Base-by-base conservation (phyloP, 441 rosid species). In the Croton laevigatus region DNA sequence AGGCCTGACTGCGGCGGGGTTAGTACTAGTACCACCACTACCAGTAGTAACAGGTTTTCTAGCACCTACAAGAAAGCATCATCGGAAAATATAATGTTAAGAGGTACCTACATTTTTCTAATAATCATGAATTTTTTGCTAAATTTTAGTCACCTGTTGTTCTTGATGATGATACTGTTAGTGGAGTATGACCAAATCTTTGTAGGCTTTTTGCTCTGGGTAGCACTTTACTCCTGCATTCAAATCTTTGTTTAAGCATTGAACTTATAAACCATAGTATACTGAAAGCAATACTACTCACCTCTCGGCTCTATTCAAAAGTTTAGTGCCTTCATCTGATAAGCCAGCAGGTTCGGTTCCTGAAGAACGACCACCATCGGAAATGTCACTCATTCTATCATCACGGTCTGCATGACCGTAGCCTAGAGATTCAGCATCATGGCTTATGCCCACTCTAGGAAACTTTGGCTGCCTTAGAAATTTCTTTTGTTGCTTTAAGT, bases 261-360 rank as follows among this genome's bases (percentile, higher is more conserved):
- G 9, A 36, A 37, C 9, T 27, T 32, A 12, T 4, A 27, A 27
- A 27, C 32, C 32, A 1, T 27, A 27, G 32, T 27, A 27, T 2
- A 1, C 32, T 27, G 32, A 27, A 27, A 27, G 32, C 32, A 27
- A 27, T 27, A 27, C 32, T 27, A 27, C 32, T 70, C 40, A 83
- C 83, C 23, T 81, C 59, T 71, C 76, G 59, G 64, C 66, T 74
- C 68, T 71, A 17, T 73, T 59, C 1, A 68, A 44, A 22, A 3
- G 51, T 61, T 63, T 82, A 38, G 74, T 36, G 71, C 63, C 68
- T 61, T 76, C 80, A 23, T 86, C 90, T 3, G 71, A 55, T 27
- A 81, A 77, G 64, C 71, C 76, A 59, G 80, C 85, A 63, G 74
- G 68, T 66, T 79, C 92, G 27, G 87, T 68, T 71, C 80, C 87